Evolutionary conservation across 1,284 basidiomycete genomes (phyloP).

Genomic region (Trichosporon ovoides): DNA sequence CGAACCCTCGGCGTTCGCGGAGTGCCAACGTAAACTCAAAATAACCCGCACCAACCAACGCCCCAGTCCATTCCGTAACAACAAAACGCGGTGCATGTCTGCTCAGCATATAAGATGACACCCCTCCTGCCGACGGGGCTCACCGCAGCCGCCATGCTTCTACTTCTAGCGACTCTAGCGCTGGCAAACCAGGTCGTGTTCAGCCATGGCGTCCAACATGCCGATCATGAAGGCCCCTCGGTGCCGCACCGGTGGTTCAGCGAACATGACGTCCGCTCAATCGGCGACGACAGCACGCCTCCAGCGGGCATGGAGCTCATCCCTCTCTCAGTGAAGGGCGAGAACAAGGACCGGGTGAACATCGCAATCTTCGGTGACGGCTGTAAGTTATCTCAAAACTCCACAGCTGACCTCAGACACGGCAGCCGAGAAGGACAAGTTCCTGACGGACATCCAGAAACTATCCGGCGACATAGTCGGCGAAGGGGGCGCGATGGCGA

Average conservation of each 20-base stretch:
- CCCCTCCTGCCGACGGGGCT: background rate
- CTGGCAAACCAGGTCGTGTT: background rate
- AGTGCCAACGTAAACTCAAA: background rate
- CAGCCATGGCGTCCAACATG: background rate
- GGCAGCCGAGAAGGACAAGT: constrained; percentile 58
- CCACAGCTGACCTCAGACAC: constrained; percentile 54
- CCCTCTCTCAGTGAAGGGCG: constrained; percentile 60
- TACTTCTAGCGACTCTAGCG: background rate
- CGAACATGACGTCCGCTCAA: background rate
- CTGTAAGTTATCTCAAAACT: constrained; percentile 54
- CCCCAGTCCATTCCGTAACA: background rate
- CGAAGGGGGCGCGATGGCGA: constrained; percentile 66
- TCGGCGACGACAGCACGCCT: background rate
- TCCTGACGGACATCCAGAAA: constrained; percentile 61
- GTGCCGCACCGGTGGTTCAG: constrained; percentile 2
- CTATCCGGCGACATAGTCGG: constrained; percentile 64
- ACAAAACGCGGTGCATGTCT: background rate
- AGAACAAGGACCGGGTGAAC: constrained; percentile 62
- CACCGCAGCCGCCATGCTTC: background rate
- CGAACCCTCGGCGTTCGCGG: background rate
- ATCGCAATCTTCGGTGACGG: constrained; percentile 77
- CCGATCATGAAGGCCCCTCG: background rate
- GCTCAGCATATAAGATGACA: background rate
- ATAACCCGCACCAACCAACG: background rate
- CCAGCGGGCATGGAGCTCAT: constrained; percentile 52